Percentiles rank a stretch among this genome's conserved stretches.
These are phyloP conservation scores for Mollisia scopiformis DNA, from an alignment of 2,329 filamentous ascomycete species.

Conservation along the genomic window DNA sequence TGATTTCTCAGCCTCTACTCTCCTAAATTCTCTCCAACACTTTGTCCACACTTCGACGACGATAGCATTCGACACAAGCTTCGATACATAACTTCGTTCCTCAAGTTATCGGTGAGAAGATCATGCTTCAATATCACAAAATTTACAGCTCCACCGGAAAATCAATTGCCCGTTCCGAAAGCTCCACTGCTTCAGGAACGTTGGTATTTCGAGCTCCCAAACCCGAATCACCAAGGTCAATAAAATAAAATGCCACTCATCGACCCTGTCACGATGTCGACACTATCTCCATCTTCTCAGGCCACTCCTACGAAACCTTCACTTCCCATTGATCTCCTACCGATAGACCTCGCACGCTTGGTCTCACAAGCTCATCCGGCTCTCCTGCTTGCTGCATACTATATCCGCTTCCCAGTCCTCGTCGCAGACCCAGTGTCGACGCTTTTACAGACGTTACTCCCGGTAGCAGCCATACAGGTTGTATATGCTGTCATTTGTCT, in stretches of 20 bases:
- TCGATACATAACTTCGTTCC: background rate
- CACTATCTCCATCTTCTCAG: conserved; percentile 3
- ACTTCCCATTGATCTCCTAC: conserved; percentile 35
- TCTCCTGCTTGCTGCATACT: conserved; percentile 66
- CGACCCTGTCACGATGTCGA: conserved; percentile 36
- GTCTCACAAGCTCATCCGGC: conserved; percentile 70
- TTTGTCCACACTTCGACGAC: too few relatives aligned
- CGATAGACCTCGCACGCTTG: conserved; percentile 45
- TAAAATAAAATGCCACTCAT: conserved; percentile 34
- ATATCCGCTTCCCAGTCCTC: conserved; percentile 65
- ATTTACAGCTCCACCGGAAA: background rate
- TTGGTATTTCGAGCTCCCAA: conserved; percentile 2
- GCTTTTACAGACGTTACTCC: conserved; percentile 62
- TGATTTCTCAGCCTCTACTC: too few relatives aligned
- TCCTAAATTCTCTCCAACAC: background rate
- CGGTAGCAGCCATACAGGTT: conserved; percentile 66
- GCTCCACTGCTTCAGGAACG: background rate
- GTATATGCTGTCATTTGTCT: conserved; percentile 65
- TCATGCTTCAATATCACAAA: background rate
- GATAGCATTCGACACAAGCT: background rate
- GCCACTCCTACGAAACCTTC: conserved; percentile 24
- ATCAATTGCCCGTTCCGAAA: conserved; percentile 7
- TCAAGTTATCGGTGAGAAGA: background rate
- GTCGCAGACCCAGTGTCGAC: conserved; percentile 71
- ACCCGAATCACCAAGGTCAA: background rate